Conservation (phyloP, 345 rosid genomes). For the Lumnitzera racemosa region DNA sequence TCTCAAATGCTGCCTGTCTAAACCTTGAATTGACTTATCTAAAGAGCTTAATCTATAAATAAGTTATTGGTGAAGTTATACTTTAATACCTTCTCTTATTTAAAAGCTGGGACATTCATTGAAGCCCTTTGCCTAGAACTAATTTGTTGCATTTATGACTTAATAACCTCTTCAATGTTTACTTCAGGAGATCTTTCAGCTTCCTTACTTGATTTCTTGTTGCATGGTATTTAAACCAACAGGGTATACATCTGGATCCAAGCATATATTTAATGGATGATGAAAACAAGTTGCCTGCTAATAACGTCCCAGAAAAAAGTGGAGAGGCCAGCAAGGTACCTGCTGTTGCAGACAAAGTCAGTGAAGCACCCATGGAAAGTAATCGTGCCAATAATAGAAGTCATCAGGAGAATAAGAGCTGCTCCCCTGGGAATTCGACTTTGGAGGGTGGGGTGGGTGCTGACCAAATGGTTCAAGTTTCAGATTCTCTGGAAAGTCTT, state of each 20-base stretch:
- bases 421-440: constrained; percentile 6
- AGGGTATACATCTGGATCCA: constrained; percentile 99
- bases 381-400: constrained; percentile 18
- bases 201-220: constrained; percentile 6
- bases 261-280: constrained; percentile 96
- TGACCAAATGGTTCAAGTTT: constrained; percentile 28
- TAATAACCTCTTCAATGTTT: no score
- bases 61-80: no score
- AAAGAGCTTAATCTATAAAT: no score
- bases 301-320: constrained; percentile 26
- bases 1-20: no score
- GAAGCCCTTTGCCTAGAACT: no score
- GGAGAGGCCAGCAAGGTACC: constrained; percentile 24
- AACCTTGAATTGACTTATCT: no score
- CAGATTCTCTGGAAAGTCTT: constrained; percentile 27
- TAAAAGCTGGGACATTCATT: no score
- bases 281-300: constrained; percentile 50
- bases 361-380: constrained; percentile 24
- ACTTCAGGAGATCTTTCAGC: background rate
- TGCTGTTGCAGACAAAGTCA: constrained; percentile 19
- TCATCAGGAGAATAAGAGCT: constrained; percentile 19
- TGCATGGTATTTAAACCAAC: constrained; percentile 1
- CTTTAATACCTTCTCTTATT: no score
- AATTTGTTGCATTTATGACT: no score
- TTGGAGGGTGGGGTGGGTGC: constrained; percentile 19